Evolutionary conservation across 345 rosid genomes (phyloP).

Genomic region (Dimocarpus longan): DNA sequence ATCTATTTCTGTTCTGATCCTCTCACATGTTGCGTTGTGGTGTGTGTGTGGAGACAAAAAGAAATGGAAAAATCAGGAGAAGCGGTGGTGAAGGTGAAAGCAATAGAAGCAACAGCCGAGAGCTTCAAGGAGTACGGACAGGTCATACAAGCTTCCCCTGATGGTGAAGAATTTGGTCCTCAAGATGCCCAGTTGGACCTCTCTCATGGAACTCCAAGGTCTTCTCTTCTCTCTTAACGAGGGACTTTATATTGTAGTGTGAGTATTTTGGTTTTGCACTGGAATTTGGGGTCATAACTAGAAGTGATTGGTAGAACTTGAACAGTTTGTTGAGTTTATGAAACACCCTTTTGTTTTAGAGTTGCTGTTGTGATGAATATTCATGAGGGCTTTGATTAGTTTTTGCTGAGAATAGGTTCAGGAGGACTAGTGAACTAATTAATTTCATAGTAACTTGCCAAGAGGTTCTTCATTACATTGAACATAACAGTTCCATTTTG

Average conservation of each 20-base stretch:
- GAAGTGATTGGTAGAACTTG: background rate
- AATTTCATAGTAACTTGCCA: background rate
- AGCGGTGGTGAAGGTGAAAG: conserved; percentile 45
- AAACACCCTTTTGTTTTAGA: background rate
- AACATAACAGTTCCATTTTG: no score
- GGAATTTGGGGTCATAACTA: background rate
- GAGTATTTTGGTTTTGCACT: background rate
- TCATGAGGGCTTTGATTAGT: background rate
- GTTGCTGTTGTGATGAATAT: background rate
- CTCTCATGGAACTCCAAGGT: conserved; percentile 74
- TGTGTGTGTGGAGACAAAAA: background rate
- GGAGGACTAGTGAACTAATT: background rate
- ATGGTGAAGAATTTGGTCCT: conserved; percentile 67
- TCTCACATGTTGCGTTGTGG: no score
- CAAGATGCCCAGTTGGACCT: conserved; percentile 78
- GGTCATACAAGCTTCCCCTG: conserved; percentile 57
- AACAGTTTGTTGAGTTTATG: background rate
- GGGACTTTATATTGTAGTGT: background rate
- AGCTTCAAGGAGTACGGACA: conserved; percentile 76
- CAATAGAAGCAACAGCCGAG: conserved; percentile 70
- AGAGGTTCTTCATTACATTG: background rate
- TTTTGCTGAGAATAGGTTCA: background rate
- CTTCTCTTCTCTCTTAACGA: background rate
- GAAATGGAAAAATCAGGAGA: background rate
- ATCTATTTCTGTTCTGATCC: background rate